Percentiles rank a stretch among this genome's conserved stretches.
Evolutionary conservation across 108 stramenopile genomes (phyloP).

Genomic region (Stephanodiscus triporus): DNA sequence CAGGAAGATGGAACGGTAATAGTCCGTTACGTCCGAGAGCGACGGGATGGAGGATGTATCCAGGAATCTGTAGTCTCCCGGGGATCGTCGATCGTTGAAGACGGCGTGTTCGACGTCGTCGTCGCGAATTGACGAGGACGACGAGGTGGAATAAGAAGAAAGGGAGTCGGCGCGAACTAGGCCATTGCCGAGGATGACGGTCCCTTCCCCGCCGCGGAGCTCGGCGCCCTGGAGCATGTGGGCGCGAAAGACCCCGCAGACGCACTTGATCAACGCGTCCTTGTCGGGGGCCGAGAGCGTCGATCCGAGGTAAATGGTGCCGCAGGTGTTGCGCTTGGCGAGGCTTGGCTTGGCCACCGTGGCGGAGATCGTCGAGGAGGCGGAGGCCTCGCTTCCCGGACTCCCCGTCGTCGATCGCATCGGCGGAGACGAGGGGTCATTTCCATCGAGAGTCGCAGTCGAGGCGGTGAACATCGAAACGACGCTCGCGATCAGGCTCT

Average conservation of each 20-base stretch:
- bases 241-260: conserved; percentile 90
- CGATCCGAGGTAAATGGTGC: conserved; percentile 83
- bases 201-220: neutral
- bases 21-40: conserved; percentile 72
- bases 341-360: conserved; percentile 42
- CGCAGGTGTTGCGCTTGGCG: conserved; percentile 87
- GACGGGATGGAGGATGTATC: conserved; percentile 56
- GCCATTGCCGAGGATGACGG: neutral
- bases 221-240: conserved; percentile 72
- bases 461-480: conserved; percentile 7
- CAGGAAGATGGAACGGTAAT: conserved; percentile 84
- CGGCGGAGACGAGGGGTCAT: conserved; percentile 2
- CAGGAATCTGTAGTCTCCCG: conserved; percentile 23
- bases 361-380: neutral
- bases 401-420: conserved; percentile 13
- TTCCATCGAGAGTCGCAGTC: conserved; percentile 27
- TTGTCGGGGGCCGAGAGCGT: conserved; percentile 95
- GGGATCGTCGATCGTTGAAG: conserved; percentile 33
- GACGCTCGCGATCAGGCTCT: conserved; percentile 26
- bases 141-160: neutral
- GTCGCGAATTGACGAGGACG: conserved; percentile 1
- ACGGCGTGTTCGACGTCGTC: conserved; percentile 10
- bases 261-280: conserved; percentile 94
- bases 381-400: conserved; percentile 7
- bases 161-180: neutral